Conservation (phyloP, 2,329 filamentous ascomycete species). For the Ophiostoma novo-ulmi region DNA sequence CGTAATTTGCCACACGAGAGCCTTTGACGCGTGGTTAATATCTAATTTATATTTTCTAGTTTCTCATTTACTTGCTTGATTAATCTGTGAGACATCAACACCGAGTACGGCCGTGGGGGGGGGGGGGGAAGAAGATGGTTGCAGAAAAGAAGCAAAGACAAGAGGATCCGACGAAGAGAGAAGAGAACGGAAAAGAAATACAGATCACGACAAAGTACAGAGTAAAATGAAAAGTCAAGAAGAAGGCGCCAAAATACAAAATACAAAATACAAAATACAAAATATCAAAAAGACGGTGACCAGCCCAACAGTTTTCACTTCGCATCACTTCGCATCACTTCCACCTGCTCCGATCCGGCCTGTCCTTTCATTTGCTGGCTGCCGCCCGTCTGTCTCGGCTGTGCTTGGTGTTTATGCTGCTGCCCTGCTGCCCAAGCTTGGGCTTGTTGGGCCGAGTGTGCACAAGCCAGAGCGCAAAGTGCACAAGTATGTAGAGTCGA, state of each 20-base stretch:
- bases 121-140: background rate
- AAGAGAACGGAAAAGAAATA: background rate
- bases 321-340: background rate
- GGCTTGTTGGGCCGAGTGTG: background rate
- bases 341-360: background rate
- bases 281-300: background rate
- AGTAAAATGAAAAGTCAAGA: background rate
- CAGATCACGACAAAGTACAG: background rate
- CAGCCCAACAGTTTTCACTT: background rate
- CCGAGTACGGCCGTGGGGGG: background rate
- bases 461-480: background rate
- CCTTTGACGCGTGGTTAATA: background rate
- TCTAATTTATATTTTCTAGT: too few relatives aligned
- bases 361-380: too few relatives aligned
- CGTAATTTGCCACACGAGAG: background rate
- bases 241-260: background rate
- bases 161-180: background rate
- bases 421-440: background rate
- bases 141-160: background rate
- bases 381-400: background rate
- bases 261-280: background rate
- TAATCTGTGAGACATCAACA: background rate
- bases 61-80: background rate
- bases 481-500: background rate
- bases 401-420: background rate